Conservation (phyloP, 2,329 filamentous ascomycete species). For the Myotisia sp. region DNA sequence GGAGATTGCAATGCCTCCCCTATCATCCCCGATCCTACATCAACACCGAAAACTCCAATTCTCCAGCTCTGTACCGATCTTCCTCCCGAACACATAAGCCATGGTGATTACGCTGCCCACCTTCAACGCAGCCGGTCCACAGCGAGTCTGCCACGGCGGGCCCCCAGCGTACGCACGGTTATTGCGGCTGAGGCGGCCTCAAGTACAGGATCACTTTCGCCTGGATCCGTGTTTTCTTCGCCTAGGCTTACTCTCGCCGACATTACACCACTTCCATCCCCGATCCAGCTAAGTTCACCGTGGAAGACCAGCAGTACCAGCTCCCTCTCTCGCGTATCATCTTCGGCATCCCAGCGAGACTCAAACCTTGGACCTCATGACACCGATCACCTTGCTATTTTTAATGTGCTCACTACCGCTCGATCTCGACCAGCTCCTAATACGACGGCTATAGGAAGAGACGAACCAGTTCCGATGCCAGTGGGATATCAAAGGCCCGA, state of each 20-base stretch:
- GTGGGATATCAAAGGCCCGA: conserved; percentile 15
- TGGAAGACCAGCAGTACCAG: conserved; percentile 43
- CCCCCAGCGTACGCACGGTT: conserved; percentile 31
- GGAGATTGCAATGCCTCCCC: no score
- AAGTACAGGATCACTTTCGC: conserved; percentile 35
- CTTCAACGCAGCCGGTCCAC: conserved; percentile 30
- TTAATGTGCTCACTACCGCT: conserved; percentile 17
- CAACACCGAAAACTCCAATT: conserved; percentile 8
- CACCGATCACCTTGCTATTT: conserved; percentile 23
- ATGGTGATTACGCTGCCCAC: conserved; percentile 13
- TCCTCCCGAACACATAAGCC: conserved; percentile 3
- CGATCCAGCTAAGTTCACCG: conserved; percentile 37
- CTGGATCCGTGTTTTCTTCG: conserved; percentile 56
- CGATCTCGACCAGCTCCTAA: conserved; percentile 24
- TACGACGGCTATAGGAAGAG: conserved; percentile 20
- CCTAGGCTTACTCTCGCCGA: conserved; percentile 63
- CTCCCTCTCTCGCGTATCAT: conserved; percentile 30
- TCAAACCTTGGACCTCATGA: conserved; percentile 23
- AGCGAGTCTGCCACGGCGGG: conserved; percentile 30
- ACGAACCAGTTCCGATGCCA: conserved; percentile 11
- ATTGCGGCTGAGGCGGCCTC: conserved; percentile 23
- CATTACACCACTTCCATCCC: conserved; percentile 66
- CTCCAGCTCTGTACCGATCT: conserved; percentile 10
- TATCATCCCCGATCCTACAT: no score
- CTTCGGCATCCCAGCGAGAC: conserved; percentile 25